Base-by-base conservation (phyloP, 2,329 filamentous ascomycete species). In the Penicillium sp. region DNA sequence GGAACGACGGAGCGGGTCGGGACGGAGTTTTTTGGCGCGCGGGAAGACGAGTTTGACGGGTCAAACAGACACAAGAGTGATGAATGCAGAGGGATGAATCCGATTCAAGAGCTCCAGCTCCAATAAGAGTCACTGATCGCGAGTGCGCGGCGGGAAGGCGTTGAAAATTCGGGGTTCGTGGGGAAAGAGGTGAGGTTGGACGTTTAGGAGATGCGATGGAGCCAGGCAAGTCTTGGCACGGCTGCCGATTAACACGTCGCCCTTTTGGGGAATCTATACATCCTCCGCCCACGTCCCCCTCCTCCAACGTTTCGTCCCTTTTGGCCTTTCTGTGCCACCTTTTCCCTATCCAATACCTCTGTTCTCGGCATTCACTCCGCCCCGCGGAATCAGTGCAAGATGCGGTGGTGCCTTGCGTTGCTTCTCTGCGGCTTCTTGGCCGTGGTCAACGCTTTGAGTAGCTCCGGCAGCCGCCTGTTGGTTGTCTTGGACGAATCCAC, bases 401-500 rank as follows among this genome's bases (percentile, higher is more conserved):
- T 94, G 88, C 80, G 82, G 79, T 86, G 84, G 76, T 72, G 85
- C 66, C 70, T 86, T 72, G 84, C 85, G 61, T 77, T 88, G 65
- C 73, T 89, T 56, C 70, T 88, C 52, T 73, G 90, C 62, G 78
- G 84, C 63, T 74, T 82, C 49, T 66, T 68, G 63, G 66, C 64
- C 56, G 63, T 61, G 55, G 66, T 66, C 50, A 80, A 85, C 68
- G 90, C 90, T 48, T 73, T 86, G 63, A 95, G 90, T 75, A 85
- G 84, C 54, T 79, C 82, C 42, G 93, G 91, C 51, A 81, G 80
- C 69, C 81, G 89, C 66, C 72, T 97, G 70, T 77, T 98, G 63
- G 90, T 94, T 52, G 80, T 98, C 50, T 72, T 95, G 45, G 91
- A 97, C 63, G 86, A 95, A 61, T 77, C 82, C 54, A 78, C 81